Percentiles rank a stretch among this genome's conserved stretches.
Conservation (phyloP, 495 filamentous ascomycete species). For the Halenospora varia region DNA sequence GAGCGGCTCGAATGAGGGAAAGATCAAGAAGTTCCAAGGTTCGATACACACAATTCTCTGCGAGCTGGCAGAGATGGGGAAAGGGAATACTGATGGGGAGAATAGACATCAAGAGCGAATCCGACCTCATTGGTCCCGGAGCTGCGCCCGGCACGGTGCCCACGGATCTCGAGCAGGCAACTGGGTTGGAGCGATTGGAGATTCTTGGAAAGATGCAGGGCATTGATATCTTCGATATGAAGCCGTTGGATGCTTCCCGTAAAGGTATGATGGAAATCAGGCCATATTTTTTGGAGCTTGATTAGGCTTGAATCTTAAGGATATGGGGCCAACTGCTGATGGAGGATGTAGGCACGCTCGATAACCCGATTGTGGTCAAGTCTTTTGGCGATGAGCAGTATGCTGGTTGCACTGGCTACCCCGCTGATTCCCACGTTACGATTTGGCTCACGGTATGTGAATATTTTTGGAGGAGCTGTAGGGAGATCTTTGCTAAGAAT, state of each 20-base stretch:
- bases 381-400: conserved; percentile 95
- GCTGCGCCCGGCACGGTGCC: conserved; percentile 78
- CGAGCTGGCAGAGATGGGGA: neutral
- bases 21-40: conserved; percentile 28
- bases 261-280: conserved; percentile 54
- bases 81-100: conserved; percentile 3
- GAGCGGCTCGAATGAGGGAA: conserved; percentile 12
- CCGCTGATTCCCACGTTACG: conserved; percentile 84
- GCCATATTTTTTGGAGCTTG: conserved; percentile 4
- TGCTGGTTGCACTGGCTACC: conserved; percentile 90
- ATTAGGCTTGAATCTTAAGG: neutral
- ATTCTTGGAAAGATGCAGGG: conserved; percentile 99
- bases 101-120: conserved; percentile 75
- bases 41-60: neutral
- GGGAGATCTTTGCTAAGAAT: conserved; percentile 4
- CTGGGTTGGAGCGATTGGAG: conserved; percentile 96
- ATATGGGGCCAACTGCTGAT: conserved; percentile 4
- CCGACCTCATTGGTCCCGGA: conserved; percentile 82
- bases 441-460: conserved; percentile 84
- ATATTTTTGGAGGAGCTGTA: neutral
- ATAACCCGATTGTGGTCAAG: conserved; percentile 84
- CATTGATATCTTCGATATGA: conserved; percentile 97
- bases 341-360: conserved; percentile 65
- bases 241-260: conserved; percentile 85
- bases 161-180: conserved; percentile 89